These are phyloP conservation scores for Neocallimastix lanati DNA, from an alignment of 192 early-diverging fungal species.

Conservation along the genomic window DNA sequence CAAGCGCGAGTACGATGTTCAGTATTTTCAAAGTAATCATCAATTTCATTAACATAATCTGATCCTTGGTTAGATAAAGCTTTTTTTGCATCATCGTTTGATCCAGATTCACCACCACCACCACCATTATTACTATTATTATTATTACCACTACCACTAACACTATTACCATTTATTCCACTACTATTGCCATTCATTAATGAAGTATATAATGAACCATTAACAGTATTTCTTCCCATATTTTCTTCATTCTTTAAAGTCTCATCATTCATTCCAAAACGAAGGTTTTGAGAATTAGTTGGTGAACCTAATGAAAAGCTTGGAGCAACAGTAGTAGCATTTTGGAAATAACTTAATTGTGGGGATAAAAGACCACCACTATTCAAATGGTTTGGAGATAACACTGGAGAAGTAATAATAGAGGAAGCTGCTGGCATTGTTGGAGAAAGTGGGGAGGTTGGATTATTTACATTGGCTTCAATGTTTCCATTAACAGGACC, in stretches of 20 bases:
- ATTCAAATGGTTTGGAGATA: constrained; percentile 21
- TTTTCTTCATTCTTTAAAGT: neutral
- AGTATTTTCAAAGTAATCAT: constrained; percentile 51
- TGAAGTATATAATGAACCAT: constrained; percentile 17
- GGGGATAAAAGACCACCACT: constrained; percentile 22
- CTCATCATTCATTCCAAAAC: neutral
- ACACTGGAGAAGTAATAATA: neutral
- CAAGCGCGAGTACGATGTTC: constrained; percentile 29
- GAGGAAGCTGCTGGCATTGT: neutral
- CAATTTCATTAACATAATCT: constrained; percentile 20
- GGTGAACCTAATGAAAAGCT: neutral
- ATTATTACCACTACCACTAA: too few species aligned
- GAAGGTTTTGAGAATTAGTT: constrained; percentile 1
- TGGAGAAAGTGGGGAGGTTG: constrained; percentile 3
- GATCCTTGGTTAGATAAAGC: constrained; percentile 6
- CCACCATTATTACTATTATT: too few species aligned
- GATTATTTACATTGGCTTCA: neutral
- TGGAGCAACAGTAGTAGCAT: constrained; percentile 4
- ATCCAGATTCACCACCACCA: constrained; percentile 7
- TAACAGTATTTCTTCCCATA: constrained; percentile 26
- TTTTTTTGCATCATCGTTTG: constrained; percentile 8
- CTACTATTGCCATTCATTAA: constrained; percentile 2
- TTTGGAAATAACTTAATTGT: neutral
- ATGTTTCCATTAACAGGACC: constrained; percentile 1
- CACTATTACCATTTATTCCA: constrained; percentile 11